phyloP scores from a whole-genome alignment of 257 asterid genomes.

The Solanum pennellii region DNA sequence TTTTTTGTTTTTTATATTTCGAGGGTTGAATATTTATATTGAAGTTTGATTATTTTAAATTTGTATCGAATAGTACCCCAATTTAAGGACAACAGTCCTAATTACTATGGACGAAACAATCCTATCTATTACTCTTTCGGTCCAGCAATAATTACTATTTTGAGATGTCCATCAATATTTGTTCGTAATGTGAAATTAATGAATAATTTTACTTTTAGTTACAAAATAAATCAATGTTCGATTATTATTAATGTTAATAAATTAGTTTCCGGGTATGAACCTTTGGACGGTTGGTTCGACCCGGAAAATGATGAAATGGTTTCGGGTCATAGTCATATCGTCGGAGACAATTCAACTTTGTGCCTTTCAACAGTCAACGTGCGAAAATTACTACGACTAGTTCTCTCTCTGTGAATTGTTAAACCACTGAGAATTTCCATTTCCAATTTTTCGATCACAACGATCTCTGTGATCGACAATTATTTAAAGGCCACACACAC shows the following conservation, averaged over 20 bases:
- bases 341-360: conserved; percentile 11
- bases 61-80: fast-evolving
- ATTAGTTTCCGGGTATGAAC: not conserved
- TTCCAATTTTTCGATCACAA: conserved; percentile 1
- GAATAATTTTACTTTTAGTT: too few species aligned
- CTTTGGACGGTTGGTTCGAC: not conserved
- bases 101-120: too few species aligned
- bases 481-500: not conserved
- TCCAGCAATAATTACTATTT: too few species aligned
- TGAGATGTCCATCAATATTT: too few species aligned
- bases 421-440: conserved; percentile 5
- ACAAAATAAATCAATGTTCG: too few species aligned
- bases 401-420: not conserved
- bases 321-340: conserved; percentile 11
- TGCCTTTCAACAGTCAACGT: conserved; percentile 23
- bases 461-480: conserved; percentile 4
- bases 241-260: too few species aligned
- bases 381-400: not conserved
- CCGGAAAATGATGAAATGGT: not conserved
- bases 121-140: too few species aligned
- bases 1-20: too few species aligned
- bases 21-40: too few species aligned
- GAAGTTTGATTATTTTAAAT: too few species aligned
- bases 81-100: too few species aligned
- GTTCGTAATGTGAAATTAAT: fast-evolving